Evolutionary conservation across 495 filamentous ascomycete species (phyloP), one percentile per base, ranked within the genome.

Genomic region (Aspergillus leporis): DNA sequence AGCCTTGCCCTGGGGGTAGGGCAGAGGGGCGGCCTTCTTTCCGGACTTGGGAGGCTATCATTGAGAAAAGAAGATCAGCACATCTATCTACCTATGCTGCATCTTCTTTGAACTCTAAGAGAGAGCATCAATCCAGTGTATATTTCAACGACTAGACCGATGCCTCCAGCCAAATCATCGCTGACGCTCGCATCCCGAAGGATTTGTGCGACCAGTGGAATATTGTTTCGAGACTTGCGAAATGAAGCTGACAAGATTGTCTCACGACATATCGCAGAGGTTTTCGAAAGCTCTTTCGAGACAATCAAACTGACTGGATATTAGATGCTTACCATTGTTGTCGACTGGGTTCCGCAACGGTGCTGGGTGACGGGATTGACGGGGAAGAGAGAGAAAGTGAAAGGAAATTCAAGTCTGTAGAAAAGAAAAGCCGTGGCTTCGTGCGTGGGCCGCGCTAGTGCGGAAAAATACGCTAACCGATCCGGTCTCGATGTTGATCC

Each of bases 61-160:
- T 98, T 93, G 94, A 98, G 95, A 88, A 92, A 87, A 93, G 88
- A 92, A 93, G 86, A 92, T 96, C 89, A 95, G 90, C 87, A 84
- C 88, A 85, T 85, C 80, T 75, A 82, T 87, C 83, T 88, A 90
- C 89, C 81, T 86, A 74, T 83, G 81, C 78, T 78, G 74, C 70
- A 85, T 90, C 88, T 90, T 90, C 84, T 83, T 85, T 90, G 80
- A 87, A 92, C 91, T 95, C 91, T 96, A 96, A n/a, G 78, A 87
- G 89, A 92, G 88, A 81, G 79, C 76, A 74, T 71, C 77, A 80
- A 75, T 67, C 57, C 60, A 56, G 78, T 76, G 46, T 55, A 80
- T 84, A 81, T 88, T 83, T 76, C 85, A 53, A 65, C 64, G 80
- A 78, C 83, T 71, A 68, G 76, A 77, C 77, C 67, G 73, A 73